Evolutionary conservation across 2,329 filamentous ascomycete genomes (phyloP), one percentile per base, ranked within the genome.

Genomic region (Gyromitra esculenta): DNA sequence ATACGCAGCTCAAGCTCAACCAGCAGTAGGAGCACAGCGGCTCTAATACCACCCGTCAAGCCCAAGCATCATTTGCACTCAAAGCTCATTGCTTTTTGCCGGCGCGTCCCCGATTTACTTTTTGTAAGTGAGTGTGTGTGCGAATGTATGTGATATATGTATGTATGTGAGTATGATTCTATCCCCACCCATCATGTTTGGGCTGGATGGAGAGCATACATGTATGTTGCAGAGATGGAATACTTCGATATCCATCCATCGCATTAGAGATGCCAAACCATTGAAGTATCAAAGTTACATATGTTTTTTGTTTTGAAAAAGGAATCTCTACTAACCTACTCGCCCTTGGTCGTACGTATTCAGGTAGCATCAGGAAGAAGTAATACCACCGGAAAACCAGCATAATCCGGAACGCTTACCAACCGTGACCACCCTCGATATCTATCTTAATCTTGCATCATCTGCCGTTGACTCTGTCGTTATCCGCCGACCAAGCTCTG

Each of bases 371-470:
- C 11, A 63, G 48, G 41, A 63, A 68, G 65, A 60, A 69, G 75
- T 65, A 63, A 65, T 45, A 74, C 45, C 45, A 45, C 71, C 64
- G 70, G 75, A 75, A 74, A 62, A 64, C 62, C 70, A 77, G 71
- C 70, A 74, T 74, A 74, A 67, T 68, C 70, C 75, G 75, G 75
- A 77, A 75, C 59, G 75, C 71, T 77, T 77, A 70, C 75, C 71
- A 77, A 75, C 75, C 37, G 75, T 37, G 69, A 45, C 57, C 74
- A 45, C 52, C 50, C 60, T 77, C 70, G 72, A 75, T 69, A 75
- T 77, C 70, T 77, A 77, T 77, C 75, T 77, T 70, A 77, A 77
- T 77, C 75, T 77, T 77, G 75, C 75, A 77, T 77, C 70, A 77
- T 77, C 75, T 77, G 75, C 75, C 75, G 70, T 77, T 77, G 66